Base-by-base conservation (phyloP, 2,329 filamentous ascomycete genomes). In the Ceratocystis huliohia region DNA sequence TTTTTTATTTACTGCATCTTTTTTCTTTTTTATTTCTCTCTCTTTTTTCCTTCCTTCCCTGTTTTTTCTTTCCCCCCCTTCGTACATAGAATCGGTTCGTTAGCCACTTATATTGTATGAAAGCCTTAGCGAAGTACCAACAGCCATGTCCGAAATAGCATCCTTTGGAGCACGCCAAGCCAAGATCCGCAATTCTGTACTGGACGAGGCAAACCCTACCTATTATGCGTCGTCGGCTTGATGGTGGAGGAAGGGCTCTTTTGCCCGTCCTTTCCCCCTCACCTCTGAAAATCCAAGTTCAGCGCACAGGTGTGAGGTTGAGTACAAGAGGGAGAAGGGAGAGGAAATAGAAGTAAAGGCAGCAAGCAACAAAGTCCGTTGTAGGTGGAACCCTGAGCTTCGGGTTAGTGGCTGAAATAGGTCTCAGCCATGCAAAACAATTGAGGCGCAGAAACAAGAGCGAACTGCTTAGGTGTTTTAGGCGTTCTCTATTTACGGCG, bases 111-210 rank as follows among this genome's bases (percentile, higher is more conserved):
- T 37, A 59, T 59, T 59, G 53, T 59, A 37, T 25, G 28, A 59
- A 59, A 59, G 17, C 53, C 53, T 37, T 59, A 59, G 53, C 53
- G 53, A 59, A 30, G 25, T 37, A 59, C 53, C 53, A 59, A 59
- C 53, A 59, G 22, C 53, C 53, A 59, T 59, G 53, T 30, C 22
- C 53, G 28, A 59, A 59, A 59, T 59, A 59, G 28, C 53, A 37
- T 59, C 53, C 53, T 59, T 59, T 59, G 15, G 15, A 20, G 53
- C 53, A 37, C 10, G 53, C 53, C 53, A 59, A 59, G 53, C 53
- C 53, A 30, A 59, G 53, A 59, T 59, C 53, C 17, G 15, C 25
- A 8, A 28, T 30, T 33, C 25, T 59, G 22, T 30, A 20, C 28
- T 25, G n/a, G 28, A 33, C 53, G 28, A 59, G 53, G 5, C 53